Conservation (phyloP, 192 early-diverging fungal species). For the Lobosporangium transversale region DNA sequence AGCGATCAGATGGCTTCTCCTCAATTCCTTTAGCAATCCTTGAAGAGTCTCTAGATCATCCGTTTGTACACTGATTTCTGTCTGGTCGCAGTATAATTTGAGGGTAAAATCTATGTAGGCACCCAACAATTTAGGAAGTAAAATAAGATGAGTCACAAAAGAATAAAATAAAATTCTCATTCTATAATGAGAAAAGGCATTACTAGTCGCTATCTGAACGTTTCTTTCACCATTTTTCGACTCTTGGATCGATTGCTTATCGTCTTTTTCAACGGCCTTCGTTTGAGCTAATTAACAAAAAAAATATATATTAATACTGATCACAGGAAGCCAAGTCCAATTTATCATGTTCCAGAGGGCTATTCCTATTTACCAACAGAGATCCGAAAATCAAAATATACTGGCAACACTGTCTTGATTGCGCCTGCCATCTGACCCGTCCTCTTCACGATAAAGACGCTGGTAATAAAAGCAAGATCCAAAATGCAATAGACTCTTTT, state of each 20-base stretch:
- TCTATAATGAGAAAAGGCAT: too few species aligned
- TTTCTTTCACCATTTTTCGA: conserved; percentile 41
- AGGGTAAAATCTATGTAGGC: conserved; percentile 31
- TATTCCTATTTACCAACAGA: conserved; percentile 53
- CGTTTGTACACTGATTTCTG: conserved; percentile 32
- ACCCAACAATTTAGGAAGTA: neutral
- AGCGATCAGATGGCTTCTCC: conserved; percentile 42
- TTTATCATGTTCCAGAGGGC: neutral
- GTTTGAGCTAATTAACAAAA: conserved; percentile 30
- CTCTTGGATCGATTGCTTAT: conserved; percentile 30
- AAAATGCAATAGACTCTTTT: neutral
- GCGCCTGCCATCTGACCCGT: conserved; percentile 32
- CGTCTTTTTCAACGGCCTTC: conserved; percentile 36
- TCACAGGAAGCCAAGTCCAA: neutral
- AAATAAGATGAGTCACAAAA: neutral
- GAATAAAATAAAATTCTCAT: too few species aligned
- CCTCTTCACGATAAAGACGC: conserved; percentile 44
- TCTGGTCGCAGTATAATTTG: conserved; percentile 43
- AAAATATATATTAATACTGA: neutral
- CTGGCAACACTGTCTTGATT: conserved; percentile 26
- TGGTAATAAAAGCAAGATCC: neutral
- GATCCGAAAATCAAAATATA: conserved; percentile 48
- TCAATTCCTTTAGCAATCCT: conserved; percentile 36
- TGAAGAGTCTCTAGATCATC: conserved; percentile 42
- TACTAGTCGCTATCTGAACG: too few species aligned